Base-by-base conservation (phyloP, 2,329 filamentous ascomycete genomes). In the Aspergillus quadricinctus region DNA sequence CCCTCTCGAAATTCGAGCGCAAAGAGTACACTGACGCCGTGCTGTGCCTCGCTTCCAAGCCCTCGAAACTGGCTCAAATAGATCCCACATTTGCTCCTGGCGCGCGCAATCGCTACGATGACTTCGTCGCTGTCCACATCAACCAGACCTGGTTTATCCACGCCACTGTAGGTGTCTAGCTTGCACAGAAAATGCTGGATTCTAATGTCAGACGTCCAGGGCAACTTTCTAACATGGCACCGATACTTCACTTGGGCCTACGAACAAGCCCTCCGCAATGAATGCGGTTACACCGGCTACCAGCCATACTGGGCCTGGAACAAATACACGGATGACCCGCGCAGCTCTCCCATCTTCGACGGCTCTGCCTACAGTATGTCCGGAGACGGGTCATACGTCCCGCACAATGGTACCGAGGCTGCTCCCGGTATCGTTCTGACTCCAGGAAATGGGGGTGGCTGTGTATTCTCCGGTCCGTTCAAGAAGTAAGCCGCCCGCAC, bases 71-170 rank as follows among this genome's bases (percentile, higher is more conserved):
- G n/a, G 37, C 14, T 41, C 37, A 41, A 11, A 6, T 9, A 17
- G 41, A 45, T 23, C 41, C 67, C 0, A 60, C 65, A 0, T 65
- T 71, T 11, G 75, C 73, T 0, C 68, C 78, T 0, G 80, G 80
- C 2, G 78, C 75, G 2, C 72, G 70, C 55, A 76, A 71, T 58
- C 79, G 55, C n/a, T 81, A 76, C 56, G 81, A 83, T 61, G 81
- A 83, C 57, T 83, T 77, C 46, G 71, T 80, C 5, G 78, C 75
- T 4, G 71, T 74, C 0, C 81, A 83, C 57, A 75, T 83, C 55
- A 77, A 80, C 53, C 72, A 78, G 58, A 80, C 80, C 0, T 57
- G 71, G 9, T 52, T 50, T 1, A 80, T 82, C 19, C 80, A 82
- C 53, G 63, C 54, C 23, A 69, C 70, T 6, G 69, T 69, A 62